Conservation (phyloP, 192 early-diverging fungal genomes). For the Backusella liffmaniae region DNA sequence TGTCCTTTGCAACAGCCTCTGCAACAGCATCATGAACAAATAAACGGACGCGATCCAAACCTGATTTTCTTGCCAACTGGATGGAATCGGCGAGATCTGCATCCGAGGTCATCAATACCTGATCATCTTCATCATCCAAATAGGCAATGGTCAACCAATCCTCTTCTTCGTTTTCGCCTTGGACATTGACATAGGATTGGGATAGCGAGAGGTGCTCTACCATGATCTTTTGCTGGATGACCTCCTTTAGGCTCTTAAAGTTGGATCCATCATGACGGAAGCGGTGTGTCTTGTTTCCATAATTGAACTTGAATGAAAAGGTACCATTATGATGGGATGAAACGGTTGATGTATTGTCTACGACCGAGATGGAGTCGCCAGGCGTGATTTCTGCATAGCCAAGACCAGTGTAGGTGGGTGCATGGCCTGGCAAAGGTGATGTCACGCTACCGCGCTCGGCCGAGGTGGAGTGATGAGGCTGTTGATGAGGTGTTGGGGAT, state of each 20-base stretch:
- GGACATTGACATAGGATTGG: slow-evolving; percentile 21
- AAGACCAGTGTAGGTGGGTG: slow-evolving; percentile 6
- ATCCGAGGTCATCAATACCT: slow-evolving; percentile 70
- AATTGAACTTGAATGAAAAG: slow-evolving; percentile 60
- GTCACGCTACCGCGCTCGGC: background rate
- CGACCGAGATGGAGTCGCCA: slow-evolving; percentile 21
- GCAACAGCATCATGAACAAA: slow-evolving; percentile 42
- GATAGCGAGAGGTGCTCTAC: slow-evolving; percentile 29
- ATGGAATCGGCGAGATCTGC: slow-evolving; percentile 81
- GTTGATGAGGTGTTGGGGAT: slow-evolving; percentile 33
- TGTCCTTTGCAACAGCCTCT: background rate
- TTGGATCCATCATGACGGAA: slow-evolving; percentile 45
- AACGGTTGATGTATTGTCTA: slow-evolving; percentile 18
- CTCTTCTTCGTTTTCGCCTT: slow-evolving; percentile 31
- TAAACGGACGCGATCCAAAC: slow-evolving; percentile 74
- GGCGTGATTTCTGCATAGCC: slow-evolving; percentile 24
- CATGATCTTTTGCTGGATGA: slow-evolving; percentile 51
- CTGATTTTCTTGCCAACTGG: slow-evolving; percentile 68
- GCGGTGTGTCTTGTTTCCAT: slow-evolving; percentile 62
- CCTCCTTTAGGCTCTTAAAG: slow-evolving; percentile 33
- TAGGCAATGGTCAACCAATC: slow-evolving; percentile 57
- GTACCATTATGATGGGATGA: slow-evolving; percentile 31
- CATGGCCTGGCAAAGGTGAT: slow-evolving; percentile 9
- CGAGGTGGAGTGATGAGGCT: background rate
- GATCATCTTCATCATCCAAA: slow-evolving; percentile 87